phyloP scores from a whole-genome alignment of 2,329 filamentous ascomycete species.

The Diaporthe destruens region DNA sequence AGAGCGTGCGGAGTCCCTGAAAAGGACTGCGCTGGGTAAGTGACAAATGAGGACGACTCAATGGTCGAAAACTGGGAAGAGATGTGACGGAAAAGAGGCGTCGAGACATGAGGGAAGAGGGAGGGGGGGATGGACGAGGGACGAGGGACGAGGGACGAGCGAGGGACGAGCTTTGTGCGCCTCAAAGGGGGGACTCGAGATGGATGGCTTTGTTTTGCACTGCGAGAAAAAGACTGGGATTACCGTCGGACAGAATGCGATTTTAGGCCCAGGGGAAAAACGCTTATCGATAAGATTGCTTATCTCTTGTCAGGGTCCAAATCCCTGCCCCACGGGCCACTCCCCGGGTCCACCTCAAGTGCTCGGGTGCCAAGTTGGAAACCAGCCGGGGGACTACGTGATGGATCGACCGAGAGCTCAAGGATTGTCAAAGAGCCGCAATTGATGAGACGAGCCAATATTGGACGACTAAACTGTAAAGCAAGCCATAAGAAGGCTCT shows the following conservation, averaged over 20 bases:
- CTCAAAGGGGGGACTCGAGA: neutral
- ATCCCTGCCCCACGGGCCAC: neutral
- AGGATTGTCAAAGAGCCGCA: no score
- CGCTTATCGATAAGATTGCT: slow-evolving; percentile 28
- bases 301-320: neutral
- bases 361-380: no score
- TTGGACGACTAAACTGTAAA: no score
- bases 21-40: neutral
- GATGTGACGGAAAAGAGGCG: neutral
- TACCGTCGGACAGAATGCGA: neutral
- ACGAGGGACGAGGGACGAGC: neutral
- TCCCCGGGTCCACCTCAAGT: no score
- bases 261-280: neutral
- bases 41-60: neutral
- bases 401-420: no score
- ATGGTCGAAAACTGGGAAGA: neutral
- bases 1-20: slow-evolving; percentile 5
- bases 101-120: slow-evolving; percentile 6
- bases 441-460: no score
- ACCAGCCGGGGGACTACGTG: no score
- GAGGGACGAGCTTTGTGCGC: neutral
- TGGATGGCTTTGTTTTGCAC: slow-evolving; percentile 21
- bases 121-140: neutral
- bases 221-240: neutral
- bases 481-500: no score